Base-by-base conservation (phyloP, 345 rosid genomes). In the Eucalyptus tenuipes region DNA sequence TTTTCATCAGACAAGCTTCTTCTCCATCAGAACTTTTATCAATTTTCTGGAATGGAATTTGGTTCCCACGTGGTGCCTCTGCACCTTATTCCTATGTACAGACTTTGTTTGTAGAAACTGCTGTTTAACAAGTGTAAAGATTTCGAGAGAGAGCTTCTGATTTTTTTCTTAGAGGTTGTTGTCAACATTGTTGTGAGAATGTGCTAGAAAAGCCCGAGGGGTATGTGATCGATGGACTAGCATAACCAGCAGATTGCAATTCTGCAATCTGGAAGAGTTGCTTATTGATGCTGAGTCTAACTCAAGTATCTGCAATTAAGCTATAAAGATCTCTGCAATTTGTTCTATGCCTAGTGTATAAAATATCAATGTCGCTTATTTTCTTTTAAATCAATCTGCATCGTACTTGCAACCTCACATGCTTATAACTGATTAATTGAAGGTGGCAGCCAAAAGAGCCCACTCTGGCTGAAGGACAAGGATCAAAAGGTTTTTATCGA, bases 381-480 rank as follows among this genome's bases (percentile, higher is more conserved):
- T 33, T 68, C 44, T 68, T 33, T 33, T 33, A 2, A 8, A 68
- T 68, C 0, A 33, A 68, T 33, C 25, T 17, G 81, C 44, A 75
- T 40, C 1, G 29, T 49, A 87, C 87, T 89, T 86, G 53, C 86
- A 88, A 88, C 89, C 93, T 95, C 88, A 89, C 92, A 55, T 92
- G 87, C 92, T 92, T 90, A 47, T 93, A 89, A 91, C 94, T 95
- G 94, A 94, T 92, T 88, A 89, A 94, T 85, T 89, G 89, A 93
- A 97, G 99, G 98, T 96, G 94, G 99, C 97, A 93, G 96, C 96
- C 94, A 81, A 90, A 89, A 85, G 90, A 92, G 71, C 75, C 95
- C 86, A 55, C 84, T 4, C 88, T 86, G 59, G 86, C 92, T 49
- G 90, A 85, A 89, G 87, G 87, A 91, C 93, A 92, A 40, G 95